Evolutionary conservation across 192 early-diverging fungal species (phyloP).

Genomic region (Coemansia sp.): DNA sequence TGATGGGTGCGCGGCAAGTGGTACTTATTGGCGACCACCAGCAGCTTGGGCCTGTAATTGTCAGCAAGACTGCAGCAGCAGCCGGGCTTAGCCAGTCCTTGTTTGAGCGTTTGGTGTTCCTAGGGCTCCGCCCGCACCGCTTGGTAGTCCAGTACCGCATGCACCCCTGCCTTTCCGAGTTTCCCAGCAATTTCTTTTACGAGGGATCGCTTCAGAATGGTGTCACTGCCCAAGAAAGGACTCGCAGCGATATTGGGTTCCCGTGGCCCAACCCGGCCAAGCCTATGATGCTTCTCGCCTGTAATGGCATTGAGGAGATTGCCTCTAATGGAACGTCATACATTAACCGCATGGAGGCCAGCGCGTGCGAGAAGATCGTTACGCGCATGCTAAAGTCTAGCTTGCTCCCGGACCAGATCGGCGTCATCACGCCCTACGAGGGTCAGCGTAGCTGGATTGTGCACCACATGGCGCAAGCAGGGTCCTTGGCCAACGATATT

Average conservation of each 20-base stretch:
- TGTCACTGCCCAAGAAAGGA: constrained; percentile 88
- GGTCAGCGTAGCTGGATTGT: constrained; percentile 96
- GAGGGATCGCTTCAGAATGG: constrained; percentile 98
- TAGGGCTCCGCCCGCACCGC: constrained; percentile 90
- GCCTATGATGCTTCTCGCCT: constrained; percentile 95
- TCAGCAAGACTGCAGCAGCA: constrained; percentile 94
- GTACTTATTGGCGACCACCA: constrained; percentile 99
- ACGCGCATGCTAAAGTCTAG: constrained; percentile 90
- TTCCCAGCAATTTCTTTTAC: constrained; percentile 99
- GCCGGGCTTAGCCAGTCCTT: constrained; percentile 95
- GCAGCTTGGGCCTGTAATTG: constrained; percentile 96
- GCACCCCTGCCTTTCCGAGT: constrained; percentile 99
- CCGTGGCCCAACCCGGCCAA: constrained; percentile 94
- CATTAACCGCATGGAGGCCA: constrained; percentile 95
- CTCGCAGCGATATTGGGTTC: constrained; percentile 86
- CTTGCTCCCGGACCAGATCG: constrained; percentile 87
- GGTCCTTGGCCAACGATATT: constrained; percentile 84
- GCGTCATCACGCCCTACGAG: constrained; percentile 98
- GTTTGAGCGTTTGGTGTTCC: constrained; percentile 93
- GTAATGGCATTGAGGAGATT: constrained; percentile 95
- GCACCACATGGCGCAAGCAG: constrained; percentile 93
- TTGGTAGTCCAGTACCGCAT: constrained; percentile 99
- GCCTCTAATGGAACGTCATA: constrained; percentile 96
- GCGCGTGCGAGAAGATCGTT: constrained; percentile 96
- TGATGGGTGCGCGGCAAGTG: constrained; percentile 92